Conservation (phyloP, 2,329 filamentous ascomycete species). For the Cladophialophora immunda region DNA sequence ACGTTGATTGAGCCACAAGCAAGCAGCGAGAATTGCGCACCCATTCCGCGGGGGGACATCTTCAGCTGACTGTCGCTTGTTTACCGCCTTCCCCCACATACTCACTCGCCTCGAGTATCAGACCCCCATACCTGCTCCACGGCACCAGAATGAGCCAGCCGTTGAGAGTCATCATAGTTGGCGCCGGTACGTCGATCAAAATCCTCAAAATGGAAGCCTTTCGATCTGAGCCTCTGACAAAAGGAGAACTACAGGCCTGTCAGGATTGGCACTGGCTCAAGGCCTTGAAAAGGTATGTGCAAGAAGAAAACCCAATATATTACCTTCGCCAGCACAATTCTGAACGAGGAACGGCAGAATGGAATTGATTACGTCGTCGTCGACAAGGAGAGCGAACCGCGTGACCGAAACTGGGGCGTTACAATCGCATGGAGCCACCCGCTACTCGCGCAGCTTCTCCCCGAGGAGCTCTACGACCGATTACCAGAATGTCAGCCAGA, state of each 20-base stretch:
- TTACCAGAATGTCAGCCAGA: conserved; percentile 49
- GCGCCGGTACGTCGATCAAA: conserved; percentile 22
- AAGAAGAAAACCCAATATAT: background rate
- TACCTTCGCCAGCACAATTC: background rate
- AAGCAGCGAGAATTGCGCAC: background rate
- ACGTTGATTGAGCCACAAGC: background rate
- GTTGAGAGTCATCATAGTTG: conserved; percentile 27
- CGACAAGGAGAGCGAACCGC: conserved; percentile 35
- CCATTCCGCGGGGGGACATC: background rate
- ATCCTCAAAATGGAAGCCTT: too few species aligned
- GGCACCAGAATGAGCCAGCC: conserved; percentile 21
- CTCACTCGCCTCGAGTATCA: background rate
- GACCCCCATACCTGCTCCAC: background rate
- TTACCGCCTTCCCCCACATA: background rate
- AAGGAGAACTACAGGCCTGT: conserved; percentile 25
- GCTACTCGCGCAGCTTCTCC: conserved; percentile 47
- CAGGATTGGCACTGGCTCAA: conserved; percentile 34
- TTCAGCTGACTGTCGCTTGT: background rate
- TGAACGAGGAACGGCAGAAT: conserved; percentile 22
- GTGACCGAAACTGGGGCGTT: conserved; percentile 38
- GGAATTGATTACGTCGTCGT: conserved; percentile 35
- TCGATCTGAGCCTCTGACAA: background rate
- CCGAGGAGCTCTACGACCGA: conserved; percentile 44
- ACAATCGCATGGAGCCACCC: conserved; percentile 49
- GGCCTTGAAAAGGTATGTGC: conserved; percentile 32